Evolutionary conservation across 306 rosid species (phyloP).

Genomic region (Trifolium pratense): DNA sequence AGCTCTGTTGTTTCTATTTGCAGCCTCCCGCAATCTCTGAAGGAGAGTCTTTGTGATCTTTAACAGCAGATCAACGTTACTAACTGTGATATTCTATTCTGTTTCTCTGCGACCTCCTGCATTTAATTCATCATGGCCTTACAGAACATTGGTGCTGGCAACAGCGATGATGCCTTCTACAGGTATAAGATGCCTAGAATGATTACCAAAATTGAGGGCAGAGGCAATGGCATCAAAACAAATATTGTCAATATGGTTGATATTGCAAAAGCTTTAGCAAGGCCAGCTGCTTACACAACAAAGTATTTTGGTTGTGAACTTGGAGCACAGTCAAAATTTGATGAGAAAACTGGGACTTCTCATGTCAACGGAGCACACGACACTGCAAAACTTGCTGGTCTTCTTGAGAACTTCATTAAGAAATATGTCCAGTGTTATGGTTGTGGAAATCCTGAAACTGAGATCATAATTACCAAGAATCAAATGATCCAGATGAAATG

Average conservation of each 20-base stretch:
- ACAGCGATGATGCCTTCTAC: conserved; percentile 75
- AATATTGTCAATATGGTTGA: conserved; percentile 76
- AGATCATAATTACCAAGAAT: conserved; percentile 58
- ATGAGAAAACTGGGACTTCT: conserved; percentile 70
- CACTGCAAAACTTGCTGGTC: conserved; percentile 73
- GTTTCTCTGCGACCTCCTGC: conserved; percentile 16
- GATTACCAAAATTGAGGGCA: conserved; percentile 76
- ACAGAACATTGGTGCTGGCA: conserved; percentile 71
- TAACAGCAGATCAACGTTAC: background rate
- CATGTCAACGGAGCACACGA: conserved; percentile 76
- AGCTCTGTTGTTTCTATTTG: conserved; percentile 48
- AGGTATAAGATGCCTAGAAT: conserved; percentile 78
- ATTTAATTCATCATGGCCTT: conserved; percentile 60
- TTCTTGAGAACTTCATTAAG: conserved; percentile 71
- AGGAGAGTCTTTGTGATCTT: conserved; percentile 37
- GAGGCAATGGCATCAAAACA: conserved; percentile 78
- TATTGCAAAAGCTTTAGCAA: conserved; percentile 69
- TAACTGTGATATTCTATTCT: conserved; percentile 32
- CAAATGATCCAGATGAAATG: conserved; percentile 75
- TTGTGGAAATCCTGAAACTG: conserved; percentile 77
- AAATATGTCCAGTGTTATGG: conserved; percentile 72
- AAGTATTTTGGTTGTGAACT: conserved; percentile 75
- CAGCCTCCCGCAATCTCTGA: conserved; percentile 40
- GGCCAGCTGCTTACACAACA: conserved; percentile 71
- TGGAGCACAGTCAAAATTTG: conserved; percentile 73